Percentiles rank a stretch among this genome's conserved stretches.
These are phyloP conservation scores for Phytophthora kernoviae DNA, from an alignment of 352 stramenopile species.

Conservation along the genomic window DNA sequence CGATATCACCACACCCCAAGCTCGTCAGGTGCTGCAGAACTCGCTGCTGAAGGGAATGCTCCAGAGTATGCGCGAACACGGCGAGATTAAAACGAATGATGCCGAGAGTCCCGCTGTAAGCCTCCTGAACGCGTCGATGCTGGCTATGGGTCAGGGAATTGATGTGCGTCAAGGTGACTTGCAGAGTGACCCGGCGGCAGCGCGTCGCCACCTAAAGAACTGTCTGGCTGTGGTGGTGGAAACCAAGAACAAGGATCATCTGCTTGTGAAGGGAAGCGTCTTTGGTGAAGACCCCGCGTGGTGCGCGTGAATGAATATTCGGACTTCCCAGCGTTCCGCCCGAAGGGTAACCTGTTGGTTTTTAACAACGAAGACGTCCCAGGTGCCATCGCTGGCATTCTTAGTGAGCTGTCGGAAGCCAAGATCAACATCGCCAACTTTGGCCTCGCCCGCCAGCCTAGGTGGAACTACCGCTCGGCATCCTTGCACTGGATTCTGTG, in stretches of 20 bases:
- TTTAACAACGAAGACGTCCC: slow-evolving; percentile 88
- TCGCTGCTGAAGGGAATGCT: slow-evolving; percentile 79
- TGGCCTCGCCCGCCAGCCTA: slow-evolving; percentile 74
- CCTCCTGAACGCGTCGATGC: slow-evolving; percentile 70
- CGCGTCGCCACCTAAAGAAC: slow-evolving; percentile 78
- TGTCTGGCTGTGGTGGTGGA: slow-evolving; percentile 74
- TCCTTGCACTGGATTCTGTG: slow-evolving; percentile 71
- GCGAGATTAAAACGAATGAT: slow-evolving; percentile 10
- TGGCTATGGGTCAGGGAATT: slow-evolving; percentile 78
- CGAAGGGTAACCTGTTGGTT: slow-evolving; percentile 76
- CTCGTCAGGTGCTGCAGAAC: slow-evolving; percentile 73
- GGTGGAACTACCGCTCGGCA: slow-evolving; percentile 65
- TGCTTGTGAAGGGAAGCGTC: slow-evolving; percentile 78
- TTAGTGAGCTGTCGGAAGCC: slow-evolving; percentile 65
- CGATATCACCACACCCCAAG: slow-evolving; percentile 80
- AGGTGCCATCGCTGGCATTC: slow-evolving; percentile 75
- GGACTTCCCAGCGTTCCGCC: slow-evolving; percentile 84
- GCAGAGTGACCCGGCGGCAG: slow-evolving; percentile 33
- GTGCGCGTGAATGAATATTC: slow-evolving; percentile 85
- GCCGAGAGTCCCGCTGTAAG: slow-evolving; percentile 34
- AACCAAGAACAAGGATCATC: slow-evolving; percentile 56
- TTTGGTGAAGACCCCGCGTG: slow-evolving; percentile 84
- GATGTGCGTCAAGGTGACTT: slow-evolving; percentile 78
- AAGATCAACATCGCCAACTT: slow-evolving; percentile 90
- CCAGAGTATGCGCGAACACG: slow-evolving; percentile 52